Conservation (phyloP, 129 eudicot species). For the Lactuca saligna region DNA sequence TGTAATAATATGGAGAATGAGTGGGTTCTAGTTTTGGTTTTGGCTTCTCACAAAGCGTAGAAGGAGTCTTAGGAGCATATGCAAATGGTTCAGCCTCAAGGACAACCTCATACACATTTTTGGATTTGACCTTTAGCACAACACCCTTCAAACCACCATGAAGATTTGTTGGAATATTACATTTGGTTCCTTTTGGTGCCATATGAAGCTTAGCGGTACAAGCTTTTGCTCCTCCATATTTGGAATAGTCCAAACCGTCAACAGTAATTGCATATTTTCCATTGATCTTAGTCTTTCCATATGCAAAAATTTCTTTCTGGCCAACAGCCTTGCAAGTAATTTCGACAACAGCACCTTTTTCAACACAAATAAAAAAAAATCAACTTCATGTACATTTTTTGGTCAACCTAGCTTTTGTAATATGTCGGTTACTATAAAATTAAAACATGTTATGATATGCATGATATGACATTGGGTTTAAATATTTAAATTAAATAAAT, state of each 20-base stretch:
- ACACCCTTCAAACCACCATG: conserved; percentile 65
- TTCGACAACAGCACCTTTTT: too few relatives aligned
- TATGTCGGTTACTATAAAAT: too few relatives aligned
- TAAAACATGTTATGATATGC: too few relatives aligned
- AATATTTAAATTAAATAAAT: too few relatives aligned
- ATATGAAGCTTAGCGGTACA: conserved; percentile 60
- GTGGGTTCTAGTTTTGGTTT: conserved; percentile 39
- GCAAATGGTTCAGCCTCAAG: conserved; percentile 62
- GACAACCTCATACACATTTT: conserved; percentile 43
- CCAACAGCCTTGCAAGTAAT: too few relatives aligned
- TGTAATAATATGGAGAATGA: conserved; percentile 15
- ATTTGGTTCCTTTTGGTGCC: conserved; percentile 53
- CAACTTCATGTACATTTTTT: conserved; percentile 3
- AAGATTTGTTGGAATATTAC: conserved; percentile 50
- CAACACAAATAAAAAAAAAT: conserved; percentile 3
- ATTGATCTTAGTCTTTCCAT: too few relatives aligned
- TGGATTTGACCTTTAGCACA: conserved; percentile 54
- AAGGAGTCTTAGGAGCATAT: conserved; percentile 53
- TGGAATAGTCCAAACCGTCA: conserved; percentile 53
- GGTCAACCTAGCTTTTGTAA: not conserved
- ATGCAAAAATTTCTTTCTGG: too few relatives aligned
- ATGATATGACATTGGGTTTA: too few relatives aligned
- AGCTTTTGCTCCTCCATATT: conserved; percentile 65
- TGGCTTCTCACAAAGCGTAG: conserved; percentile 39
- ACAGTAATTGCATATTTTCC: conserved; percentile 29